Conservation (phyloP, 805 yeast genomes). For the Suhomyces xylopsoci region DNA sequence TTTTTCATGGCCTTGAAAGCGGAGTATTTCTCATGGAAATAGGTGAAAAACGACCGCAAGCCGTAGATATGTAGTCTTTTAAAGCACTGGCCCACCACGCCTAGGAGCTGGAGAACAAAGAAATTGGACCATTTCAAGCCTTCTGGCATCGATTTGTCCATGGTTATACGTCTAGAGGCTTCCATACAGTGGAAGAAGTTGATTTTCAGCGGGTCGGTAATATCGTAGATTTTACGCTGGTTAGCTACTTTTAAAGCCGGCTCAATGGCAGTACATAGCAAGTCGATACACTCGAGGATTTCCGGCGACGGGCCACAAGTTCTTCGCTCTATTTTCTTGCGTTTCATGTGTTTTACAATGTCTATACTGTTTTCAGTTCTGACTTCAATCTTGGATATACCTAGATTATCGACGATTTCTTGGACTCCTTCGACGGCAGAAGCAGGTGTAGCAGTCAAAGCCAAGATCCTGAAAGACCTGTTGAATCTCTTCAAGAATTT, state of each 20-base stretch:
- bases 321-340: slow-evolving; percentile 57
- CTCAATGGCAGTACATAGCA: slow-evolving; percentile 58
- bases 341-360: slow-evolving; percentile 72
- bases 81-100: slow-evolving; percentile 69
- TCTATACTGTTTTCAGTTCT: slow-evolving; percentile 84
- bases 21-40: slow-evolving; percentile 55
- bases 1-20: slow-evolving; percentile 56
- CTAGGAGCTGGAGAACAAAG: slow-evolving; percentile 58
- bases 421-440: slow-evolving; percentile 85
- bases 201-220: slow-evolving; percentile 62
- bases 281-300: slow-evolving; percentile 52
- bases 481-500: slow-evolving; percentile 56
- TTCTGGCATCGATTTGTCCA: slow-evolving; percentile 56
- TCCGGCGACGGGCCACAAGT: slow-evolving; percentile 53
- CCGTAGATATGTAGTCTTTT: slow-evolving; percentile 79
- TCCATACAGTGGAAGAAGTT: slow-evolving; percentile 72
- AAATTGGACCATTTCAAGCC: slow-evolving; percentile 73
- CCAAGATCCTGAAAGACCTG: slow-evolving; percentile 66
- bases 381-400: slow-evolving; percentile 75
- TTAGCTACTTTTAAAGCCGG: slow-evolving; percentile 67
- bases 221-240: slow-evolving; percentile 58
- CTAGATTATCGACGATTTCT: slow-evolving; percentile 68
- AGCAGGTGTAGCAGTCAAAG: slow-evolving; percentile 96
- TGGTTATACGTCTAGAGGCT: slow-evolving; percentile 55
- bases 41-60: slow-evolving; percentile 66